Base-by-base conservation (phyloP, 2,329 filamentous ascomycete genomes). In the Colletotrichum nymphaeae region DNA sequence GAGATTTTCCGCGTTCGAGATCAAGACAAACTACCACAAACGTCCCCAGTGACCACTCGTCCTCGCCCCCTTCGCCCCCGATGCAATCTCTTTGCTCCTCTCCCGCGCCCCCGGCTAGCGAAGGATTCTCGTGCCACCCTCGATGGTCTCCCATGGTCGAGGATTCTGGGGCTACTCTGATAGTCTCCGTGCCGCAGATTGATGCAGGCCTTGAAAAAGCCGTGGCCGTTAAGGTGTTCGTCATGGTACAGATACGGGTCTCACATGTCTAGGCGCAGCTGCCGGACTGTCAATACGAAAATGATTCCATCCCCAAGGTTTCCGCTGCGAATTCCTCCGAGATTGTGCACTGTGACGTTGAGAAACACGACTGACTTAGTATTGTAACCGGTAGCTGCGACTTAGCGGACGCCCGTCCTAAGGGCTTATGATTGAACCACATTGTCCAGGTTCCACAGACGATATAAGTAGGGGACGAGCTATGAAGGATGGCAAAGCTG, bases 211-310 rank as follows among this genome's bases (percentile, higher is more conserved):
- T 87, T 86, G 84, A 86, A 89, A 90, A 91, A 91, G 88, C 89
- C 81, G 88, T 89, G 86, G 84, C 85, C 84, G 80, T 83, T 81
- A 82, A 91, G 88, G 79, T 78, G 78, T 82, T 83, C 85, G 84
- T 84, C 84, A 88, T 85, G 85, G 89, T 89, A 91, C 89, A 91
- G 89, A 91, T 91, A 91, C 89, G 88, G 88, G 89, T 86, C 88
- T 85, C 78, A 91, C 88, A 91, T 85, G 52, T 73, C 59, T 71
- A 62, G 71, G 69, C 11, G 63, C 32, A 67, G 35, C 11, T 57
- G 57, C 19, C 55, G n/a, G 8, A 32, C 24, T 24, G 63, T 49
- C 59, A 65, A 73, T 66, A 73, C 16, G 59, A 70, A 49, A 14
- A 19, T 28, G 19, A 35, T 30, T 71, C 4, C 3, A n/a, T 19